phyloP scores from a whole-genome alignment of 108 stramenopile species.

The Aurantiochytrium sp. region DNA sequence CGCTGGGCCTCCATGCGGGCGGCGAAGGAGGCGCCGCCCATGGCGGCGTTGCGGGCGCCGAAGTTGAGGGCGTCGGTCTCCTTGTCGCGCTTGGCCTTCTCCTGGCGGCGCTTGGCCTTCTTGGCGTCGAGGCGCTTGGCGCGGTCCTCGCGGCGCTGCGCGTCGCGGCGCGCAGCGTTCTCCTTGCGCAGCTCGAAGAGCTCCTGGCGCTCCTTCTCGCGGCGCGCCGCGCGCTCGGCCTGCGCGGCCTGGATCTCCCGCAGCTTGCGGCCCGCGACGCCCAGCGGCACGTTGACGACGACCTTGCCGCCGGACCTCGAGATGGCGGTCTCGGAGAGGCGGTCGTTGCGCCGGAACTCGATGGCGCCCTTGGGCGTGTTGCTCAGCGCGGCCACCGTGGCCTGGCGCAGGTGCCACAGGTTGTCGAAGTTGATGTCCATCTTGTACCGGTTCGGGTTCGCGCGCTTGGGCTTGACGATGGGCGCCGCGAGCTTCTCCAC shows the following conservation, averaged over 20 bases:
- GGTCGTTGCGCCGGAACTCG: background rate
- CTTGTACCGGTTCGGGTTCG: background rate
- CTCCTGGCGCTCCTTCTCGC: background rate
- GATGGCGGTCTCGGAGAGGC: background rate
- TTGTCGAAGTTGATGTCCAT: background rate
- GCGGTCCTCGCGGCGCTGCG: slow-evolving; percentile 11
- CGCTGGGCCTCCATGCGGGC: background rate
- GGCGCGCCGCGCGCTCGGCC: background rate
- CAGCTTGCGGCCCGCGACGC: slow-evolving; percentile 21
- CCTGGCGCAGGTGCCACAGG: background rate
- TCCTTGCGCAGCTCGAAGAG: background rate
- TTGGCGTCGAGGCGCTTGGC: slow-evolving; percentile 5
- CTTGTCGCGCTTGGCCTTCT: slow-evolving; percentile 25
- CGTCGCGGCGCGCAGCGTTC: background rate
- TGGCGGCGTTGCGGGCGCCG: background rate
- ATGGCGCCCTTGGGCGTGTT: background rate
- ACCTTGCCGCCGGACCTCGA: background rate
- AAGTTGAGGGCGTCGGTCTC: slow-evolving; percentile 1
- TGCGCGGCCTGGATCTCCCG: slow-evolving; percentile 8
- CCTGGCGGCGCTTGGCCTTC: slow-evolving; percentile 6
- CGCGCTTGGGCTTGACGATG: slow-evolving; percentile 4
- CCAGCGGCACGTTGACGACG: background rate
- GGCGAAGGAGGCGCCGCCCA: slow-evolving; percentile 6
- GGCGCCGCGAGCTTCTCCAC: slow-evolving; percentile 5
- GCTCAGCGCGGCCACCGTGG: background rate